Evolutionary conservation across 768 basidiomycete genomes (phyloP).

Genomic region (Lyophyllum semitale): DNA sequence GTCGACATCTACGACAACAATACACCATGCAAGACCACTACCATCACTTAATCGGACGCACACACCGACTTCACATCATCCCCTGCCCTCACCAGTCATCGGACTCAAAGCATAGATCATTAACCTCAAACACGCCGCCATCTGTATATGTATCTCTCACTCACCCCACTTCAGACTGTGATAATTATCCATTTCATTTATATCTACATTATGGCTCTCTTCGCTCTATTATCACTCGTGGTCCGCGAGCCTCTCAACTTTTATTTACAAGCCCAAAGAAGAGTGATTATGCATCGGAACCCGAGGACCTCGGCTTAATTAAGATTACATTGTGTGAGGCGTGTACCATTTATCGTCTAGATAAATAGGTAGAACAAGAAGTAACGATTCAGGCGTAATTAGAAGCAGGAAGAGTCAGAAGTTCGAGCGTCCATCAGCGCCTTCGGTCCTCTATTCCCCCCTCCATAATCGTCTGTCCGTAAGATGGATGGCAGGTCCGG

Average conservation of each 20-base stretch:
- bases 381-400: too few relatives aligned
- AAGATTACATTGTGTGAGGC: too few relatives aligned
- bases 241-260: not conserved
- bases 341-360: too few relatives aligned
- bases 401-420: too few relatives aligned
- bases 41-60: slow-evolving; percentile 20
- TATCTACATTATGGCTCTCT: not conserved
- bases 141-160: slow-evolving; percentile 16
- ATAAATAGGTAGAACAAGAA: too few relatives aligned
- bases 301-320: not conserved
- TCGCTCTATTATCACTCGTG: not conserved
- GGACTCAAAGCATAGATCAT: slow-evolving; percentile 28
- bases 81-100: slow-evolving; percentile 22
- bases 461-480: not conserved
- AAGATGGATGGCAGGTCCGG: not conserved
- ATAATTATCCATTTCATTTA: not conserved
- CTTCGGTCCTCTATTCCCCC: not conserved
- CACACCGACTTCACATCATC: slow-evolving; percentile 22
- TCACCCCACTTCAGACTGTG: not conserved
- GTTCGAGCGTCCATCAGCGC: too few relatives aligned
- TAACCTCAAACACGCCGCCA: not conserved
- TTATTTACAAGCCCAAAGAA: not conserved
- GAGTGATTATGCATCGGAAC: not conserved
- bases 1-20: slow-evolving; percentile 2
- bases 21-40: slow-evolving; percentile 8